Base-by-base conservation (phyloP, 495 filamentous ascomycete species). In the Trichoderma parareesei region DNA sequence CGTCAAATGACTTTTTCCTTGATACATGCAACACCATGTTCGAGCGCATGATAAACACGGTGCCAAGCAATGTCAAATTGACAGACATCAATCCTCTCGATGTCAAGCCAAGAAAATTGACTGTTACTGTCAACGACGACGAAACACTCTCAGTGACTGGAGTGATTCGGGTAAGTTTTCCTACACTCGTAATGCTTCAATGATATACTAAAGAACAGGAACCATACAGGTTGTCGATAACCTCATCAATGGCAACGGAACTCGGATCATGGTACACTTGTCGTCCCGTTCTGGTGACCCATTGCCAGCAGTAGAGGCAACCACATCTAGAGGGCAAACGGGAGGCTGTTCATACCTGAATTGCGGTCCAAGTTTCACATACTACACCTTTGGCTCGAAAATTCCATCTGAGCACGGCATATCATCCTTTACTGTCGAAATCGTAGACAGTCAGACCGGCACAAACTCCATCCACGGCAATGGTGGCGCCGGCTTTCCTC, bases 31-130 rank as follows among this genome's bases (percentile, higher is more conserved):
- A 4, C 38, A n/a, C 10, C 3, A n/a, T 65, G 16, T 37, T 65
- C n/a, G 60, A 68, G 40, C 61, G 65, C 38, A 67, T 67, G 65
- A 40, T 67, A 37, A 62, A 67, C n/a, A 67, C 65, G 4, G 65
- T 67, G 57, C 65, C 65, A 9, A 4, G 41, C 13, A 43, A 20
- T 16, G 65, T 67, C 3, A 63, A 40, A 11, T 62, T 67, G 13
- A 67, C 46, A n/a, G 65, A 67, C 11, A 13, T 60, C 18, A 11
- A 64, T 1, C 59, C 60, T 11, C n/a, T 61, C 7, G 27, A 49
- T 16, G 16, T 67, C 8, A 67, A 64, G 61, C 65, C 65, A 2
- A 64, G 62, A 14, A 37, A 27, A 4, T 16, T 67, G 2, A 14
- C 13, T 6, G 20, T 67, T 33, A 20, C 61, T 14, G 14, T 60